Conservation (phyloP, 2,329 filamentous ascomycete species). For the Calonectria hawksworthii region DNA sequence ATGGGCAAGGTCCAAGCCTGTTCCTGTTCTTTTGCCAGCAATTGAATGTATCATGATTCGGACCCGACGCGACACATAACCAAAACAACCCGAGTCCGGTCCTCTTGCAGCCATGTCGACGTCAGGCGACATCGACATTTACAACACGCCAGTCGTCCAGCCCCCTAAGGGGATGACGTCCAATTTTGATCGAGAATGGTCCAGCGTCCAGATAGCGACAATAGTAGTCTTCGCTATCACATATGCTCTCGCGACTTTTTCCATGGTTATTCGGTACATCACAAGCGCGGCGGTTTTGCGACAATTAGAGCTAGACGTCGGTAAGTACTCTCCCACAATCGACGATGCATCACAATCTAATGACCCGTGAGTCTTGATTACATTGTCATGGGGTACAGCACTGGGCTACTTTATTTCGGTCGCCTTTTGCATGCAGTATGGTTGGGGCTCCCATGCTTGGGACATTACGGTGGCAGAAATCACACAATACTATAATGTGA, state of each 20-base stretch:
- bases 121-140: conserved; percentile 1
- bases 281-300: conserved; percentile 7
- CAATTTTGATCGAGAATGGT: conserved; percentile 18
- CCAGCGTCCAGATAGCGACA: conserved; percentile 20
- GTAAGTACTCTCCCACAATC: not conserved
- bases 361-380: conserved; percentile 12
- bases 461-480: conserved; percentile 24
- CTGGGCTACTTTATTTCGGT: conserved; percentile 30
- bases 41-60: not conserved
- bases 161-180: conserved; percentile 18
- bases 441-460: conserved; percentile 28
- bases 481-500: conserved; percentile 19
- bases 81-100: not conserved
- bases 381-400: conserved; percentile 17
- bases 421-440: conserved; percentile 23
- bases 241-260: conserved; percentile 20
- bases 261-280: conserved; percentile 20
- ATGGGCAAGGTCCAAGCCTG: not conserved
- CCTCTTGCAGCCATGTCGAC: not conserved
- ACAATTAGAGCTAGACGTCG: conserved; percentile 16
- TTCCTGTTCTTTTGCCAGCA: not conserved
- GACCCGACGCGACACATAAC: not conserved
- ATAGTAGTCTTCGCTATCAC: conserved; percentile 22
- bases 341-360: not conserved
- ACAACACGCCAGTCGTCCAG: conserved; percentile 18